These are phyloP conservation scores for Pistacia vera DNA, from an alignment of 345 rosid genomes.

Conservation along the genomic window DNA sequence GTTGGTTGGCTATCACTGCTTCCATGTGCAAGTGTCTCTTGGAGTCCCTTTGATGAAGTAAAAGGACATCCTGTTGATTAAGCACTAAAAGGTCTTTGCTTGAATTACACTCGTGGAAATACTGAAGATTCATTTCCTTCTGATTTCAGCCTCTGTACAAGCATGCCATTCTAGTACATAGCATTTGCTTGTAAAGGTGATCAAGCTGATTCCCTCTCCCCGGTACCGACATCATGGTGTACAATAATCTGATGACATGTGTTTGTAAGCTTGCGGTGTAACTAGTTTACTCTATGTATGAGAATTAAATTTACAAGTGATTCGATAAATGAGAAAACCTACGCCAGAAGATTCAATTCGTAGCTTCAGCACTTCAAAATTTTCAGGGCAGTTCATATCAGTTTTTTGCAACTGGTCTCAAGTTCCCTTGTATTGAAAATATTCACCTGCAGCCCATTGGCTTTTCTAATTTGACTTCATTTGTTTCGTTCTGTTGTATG, in stretches of 20 bases:
- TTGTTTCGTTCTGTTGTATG: neutral
- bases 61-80: neutral
- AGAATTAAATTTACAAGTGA: no score
- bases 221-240: no score
- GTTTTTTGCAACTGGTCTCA: no score
- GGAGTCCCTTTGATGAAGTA: neutral
- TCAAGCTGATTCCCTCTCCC: no score
- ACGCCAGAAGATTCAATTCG: neutral
- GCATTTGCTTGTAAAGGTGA: no score
- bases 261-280: no score
- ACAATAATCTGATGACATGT: no score
- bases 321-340: no score
- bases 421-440: neutral
- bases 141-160: neutral
- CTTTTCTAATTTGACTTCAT: neutral
- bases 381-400: no score
- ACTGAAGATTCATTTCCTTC: neutral
- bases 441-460: neutral
- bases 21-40: neutral
- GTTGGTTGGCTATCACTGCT: neutral
- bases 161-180: neutral
- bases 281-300: no score
- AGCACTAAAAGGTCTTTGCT: neutral
- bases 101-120: constrained; percentile 3
- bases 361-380: no score